Percentiles rank a stretch among this genome's conserved stretches.
Conservation (phyloP, 2,329 filamentous ascomycete species). For the Setomelanomma holmii region DNA sequence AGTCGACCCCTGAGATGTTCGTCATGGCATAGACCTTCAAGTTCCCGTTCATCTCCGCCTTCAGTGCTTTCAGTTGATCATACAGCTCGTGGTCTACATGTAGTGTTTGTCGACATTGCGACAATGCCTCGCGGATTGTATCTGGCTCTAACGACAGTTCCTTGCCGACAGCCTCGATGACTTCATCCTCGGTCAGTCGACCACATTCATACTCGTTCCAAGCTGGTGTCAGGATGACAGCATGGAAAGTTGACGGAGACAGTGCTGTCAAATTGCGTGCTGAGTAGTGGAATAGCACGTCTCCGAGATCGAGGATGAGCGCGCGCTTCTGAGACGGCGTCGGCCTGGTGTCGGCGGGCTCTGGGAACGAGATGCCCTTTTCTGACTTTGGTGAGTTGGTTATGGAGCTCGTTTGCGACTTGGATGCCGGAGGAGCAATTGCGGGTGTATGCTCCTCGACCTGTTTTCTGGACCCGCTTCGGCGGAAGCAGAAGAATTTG, state of each 20-base stretch:
- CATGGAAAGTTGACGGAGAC: conserved; percentile 19
- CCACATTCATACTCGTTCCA: conserved; percentile 41
- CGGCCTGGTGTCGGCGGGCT: not conserved
- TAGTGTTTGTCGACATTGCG: conserved; percentile 37
- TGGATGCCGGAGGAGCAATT: not conserved
- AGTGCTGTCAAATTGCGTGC: conserved; percentile 32
- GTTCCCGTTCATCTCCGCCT: conserved; percentile 10
- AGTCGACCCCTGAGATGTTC: conserved; percentile 40
- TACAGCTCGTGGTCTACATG: conserved; percentile 30
- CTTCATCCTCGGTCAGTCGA: conserved; percentile 27
- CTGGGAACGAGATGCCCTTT: not conserved
- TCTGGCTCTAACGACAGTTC: conserved; percentile 29
- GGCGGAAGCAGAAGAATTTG: not conserved
- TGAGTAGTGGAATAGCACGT: conserved; percentile 46
- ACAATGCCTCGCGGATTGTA: conserved; percentile 35
- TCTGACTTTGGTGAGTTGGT: not conserved
- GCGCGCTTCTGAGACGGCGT: not conserved
- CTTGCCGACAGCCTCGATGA: conserved; percentile 16
- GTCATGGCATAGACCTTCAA: conserved; percentile 43
- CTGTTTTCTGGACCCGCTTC: not conserved
- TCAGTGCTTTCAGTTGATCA: conserved; percentile 22
- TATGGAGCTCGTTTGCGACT: not conserved
- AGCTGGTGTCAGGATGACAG: conserved; percentile 32
- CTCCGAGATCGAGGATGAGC: conserved; percentile 46
- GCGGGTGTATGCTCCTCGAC: not conserved